Evolutionary conservation across 2,329 filamentous ascomycete genomes (phyloP).

Genomic region (Cordyceps fumosorosea): DNA sequence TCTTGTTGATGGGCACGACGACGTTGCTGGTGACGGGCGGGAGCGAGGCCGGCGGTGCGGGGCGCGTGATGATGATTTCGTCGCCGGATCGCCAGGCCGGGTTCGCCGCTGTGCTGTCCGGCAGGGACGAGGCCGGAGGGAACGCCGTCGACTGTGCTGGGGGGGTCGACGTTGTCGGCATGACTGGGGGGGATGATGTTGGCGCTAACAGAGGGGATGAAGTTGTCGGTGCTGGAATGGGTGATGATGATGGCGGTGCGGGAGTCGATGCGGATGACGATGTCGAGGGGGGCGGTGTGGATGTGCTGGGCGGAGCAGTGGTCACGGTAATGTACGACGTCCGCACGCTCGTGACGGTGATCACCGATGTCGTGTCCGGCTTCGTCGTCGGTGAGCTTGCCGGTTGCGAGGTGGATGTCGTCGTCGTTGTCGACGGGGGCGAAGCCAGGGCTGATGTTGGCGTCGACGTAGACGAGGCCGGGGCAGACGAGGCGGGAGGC

Average conservation of each 20-base stretch:
- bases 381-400: neutral
- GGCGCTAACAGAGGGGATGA: neutral
- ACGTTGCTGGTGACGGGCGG: neutral
- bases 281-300: neutral
- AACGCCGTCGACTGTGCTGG: no score
- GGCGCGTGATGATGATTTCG: slow-evolving; percentile 16
- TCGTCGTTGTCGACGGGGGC: no score
- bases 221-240: no score
- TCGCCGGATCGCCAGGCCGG: neutral
- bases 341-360: neutral
- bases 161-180: no score
- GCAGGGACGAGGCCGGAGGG: neutral
- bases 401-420: neutral
- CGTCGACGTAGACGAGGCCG: neutral
- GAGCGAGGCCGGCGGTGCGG: neutral
- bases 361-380: neutral
- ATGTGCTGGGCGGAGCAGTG: neutral
- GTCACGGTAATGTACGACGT: neutral
- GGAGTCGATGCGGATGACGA: neutral
- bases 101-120: neutral
- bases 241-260: neutral
- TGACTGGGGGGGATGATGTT: neutral
- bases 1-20: neutral
- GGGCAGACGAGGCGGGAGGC: neutral
- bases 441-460: no score